These are phyloP conservation scores for Hsuehochloa calcarea DNA, from an alignment of 176 grass and related monocot species.

Conservation along the genomic window DNA sequence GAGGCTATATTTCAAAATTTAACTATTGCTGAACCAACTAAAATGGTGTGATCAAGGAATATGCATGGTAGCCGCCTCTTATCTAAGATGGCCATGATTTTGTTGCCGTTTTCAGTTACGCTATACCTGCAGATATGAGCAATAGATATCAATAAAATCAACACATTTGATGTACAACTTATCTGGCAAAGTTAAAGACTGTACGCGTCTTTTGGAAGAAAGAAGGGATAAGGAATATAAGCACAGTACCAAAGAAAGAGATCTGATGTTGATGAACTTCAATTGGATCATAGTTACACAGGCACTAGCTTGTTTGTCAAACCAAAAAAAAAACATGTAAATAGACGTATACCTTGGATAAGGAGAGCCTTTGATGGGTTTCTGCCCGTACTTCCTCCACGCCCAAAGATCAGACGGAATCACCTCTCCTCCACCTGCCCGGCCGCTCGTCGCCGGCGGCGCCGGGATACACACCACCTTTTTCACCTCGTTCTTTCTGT, in stretches of 20 bases:
- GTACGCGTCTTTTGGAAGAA: neutral
- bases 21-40: neutral
- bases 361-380: conserved; percentile 81
- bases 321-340: neutral
- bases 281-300: neutral
- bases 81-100: conserved; percentile 13
- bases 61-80: neutral
- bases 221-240: neutral
- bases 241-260: conserved; percentile 6
- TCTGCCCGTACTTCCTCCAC: conserved; percentile 82
- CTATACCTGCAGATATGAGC: conserved; percentile 27
- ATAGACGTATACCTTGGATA: conserved; percentile 56
- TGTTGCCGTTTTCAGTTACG: neutral
- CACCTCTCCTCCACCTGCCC: conserved; percentile 58
- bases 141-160: neutral
- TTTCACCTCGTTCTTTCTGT: conserved; percentile 62
- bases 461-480: conserved; percentile 77
- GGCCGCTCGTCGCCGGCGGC: conserved; percentile 25
- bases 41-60: neutral
- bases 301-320: neutral
- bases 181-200: neutral
- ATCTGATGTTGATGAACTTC: conserved; percentile 6
- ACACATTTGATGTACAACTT: neutral
- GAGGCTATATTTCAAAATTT: neutral
- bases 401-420: conserved; percentile 74